Base-by-base conservation (phyloP, 768 basidiomycete genomes). In the Polyporus arcularius region DNA sequence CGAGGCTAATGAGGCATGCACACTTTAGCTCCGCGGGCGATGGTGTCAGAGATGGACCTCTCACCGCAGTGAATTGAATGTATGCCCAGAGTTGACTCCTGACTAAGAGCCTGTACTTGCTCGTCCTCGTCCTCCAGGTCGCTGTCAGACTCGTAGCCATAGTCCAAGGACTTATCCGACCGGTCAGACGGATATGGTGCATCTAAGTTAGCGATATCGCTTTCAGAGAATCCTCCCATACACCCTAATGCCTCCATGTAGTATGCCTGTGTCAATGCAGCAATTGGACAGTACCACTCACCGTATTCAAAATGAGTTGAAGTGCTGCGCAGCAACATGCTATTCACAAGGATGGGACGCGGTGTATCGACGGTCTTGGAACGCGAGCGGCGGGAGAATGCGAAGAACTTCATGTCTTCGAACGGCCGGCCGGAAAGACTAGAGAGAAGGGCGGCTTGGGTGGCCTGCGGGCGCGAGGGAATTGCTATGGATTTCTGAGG, bases 401-500 rank as follows among this genome's bases (percentile, higher is more conserved):
- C 42, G 31, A 40, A 55, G 47, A 62, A 62, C 38, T 62, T 57
- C 56, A 54, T 32, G 53, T 62, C 61, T n/a, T 57, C 61, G 41
- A 62, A 62, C 4, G 47, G 30, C 3, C 26, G 53, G 10, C 53
- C 53, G 15, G 53, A 14, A 18, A 54, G 7, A 18, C 53, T 54
- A 5, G 53, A 39, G 9, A 54, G 41, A 18, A 54, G 26, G 10
- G 45, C 45, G 16, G 45, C 45, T 26, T 26, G 21, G 21, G 21
- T 26, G 21, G 21, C 21, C 21, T 26, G 21, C 21, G 21, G 21
- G 21, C 21, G 21, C 21, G 21, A 26, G 21, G 21, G 21, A 26
- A 26, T 26, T 26, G 21, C 21, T 26, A 26, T 26, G 21, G 21
- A 26, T 26, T 26, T 26, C 21, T 26, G 21, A 26, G 21, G 21